These are phyloP conservation scores for Apiosordaria backusii DNA, from an alignment of 495 filamentous ascomycete species.

Conservation along the genomic window DNA sequence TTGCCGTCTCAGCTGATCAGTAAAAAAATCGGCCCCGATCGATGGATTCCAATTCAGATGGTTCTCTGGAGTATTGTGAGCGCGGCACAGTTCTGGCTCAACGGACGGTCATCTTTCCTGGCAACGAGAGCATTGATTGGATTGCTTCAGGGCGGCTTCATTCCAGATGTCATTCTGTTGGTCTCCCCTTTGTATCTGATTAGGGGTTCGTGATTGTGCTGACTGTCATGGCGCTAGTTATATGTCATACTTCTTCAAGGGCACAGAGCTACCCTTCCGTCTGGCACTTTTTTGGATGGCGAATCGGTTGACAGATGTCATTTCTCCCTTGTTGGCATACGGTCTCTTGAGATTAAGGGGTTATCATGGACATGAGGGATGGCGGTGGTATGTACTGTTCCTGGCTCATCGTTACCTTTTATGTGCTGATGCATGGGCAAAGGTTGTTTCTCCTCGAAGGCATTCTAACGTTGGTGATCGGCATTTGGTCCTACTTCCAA, in stretches of 20 bases:
- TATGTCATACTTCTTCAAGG: conserved; percentile 54
- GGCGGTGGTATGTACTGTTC: conserved; percentile 44
- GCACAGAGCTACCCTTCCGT: conserved; percentile 47
- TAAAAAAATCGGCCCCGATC: conserved; percentile 70
- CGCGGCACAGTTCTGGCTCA: conserved; percentile 29
- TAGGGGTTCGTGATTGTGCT: neutral
- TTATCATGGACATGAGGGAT: conserved; percentile 48
- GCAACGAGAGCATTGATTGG: conserved; percentile 38
- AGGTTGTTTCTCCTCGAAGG: conserved; percentile 47
- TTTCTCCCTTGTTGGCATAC: conserved; percentile 48
- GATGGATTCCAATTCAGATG: conserved; percentile 68
- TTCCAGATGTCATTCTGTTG: conserved; percentile 47
- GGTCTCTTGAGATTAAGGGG: conserved; percentile 51
- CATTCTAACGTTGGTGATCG: conserved; percentile 48
- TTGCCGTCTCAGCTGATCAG: conserved; percentile 69
- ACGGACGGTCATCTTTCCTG: conserved; percentile 36
- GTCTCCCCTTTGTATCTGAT: neutral
- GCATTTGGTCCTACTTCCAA: conserved; percentile 30
- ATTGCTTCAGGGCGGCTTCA: conserved; percentile 50
- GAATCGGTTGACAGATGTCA: conserved; percentile 44
- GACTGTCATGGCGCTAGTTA: conserved; percentile 21
- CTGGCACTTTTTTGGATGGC: conserved; percentile 47
- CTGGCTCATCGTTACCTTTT: conserved; percentile 20
- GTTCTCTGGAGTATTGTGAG: conserved; percentile 48
- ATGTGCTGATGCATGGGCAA: neutral